phyloP scores from a whole-genome alignment of 345 rosid species.

The Boechera retrofracta region DNA sequence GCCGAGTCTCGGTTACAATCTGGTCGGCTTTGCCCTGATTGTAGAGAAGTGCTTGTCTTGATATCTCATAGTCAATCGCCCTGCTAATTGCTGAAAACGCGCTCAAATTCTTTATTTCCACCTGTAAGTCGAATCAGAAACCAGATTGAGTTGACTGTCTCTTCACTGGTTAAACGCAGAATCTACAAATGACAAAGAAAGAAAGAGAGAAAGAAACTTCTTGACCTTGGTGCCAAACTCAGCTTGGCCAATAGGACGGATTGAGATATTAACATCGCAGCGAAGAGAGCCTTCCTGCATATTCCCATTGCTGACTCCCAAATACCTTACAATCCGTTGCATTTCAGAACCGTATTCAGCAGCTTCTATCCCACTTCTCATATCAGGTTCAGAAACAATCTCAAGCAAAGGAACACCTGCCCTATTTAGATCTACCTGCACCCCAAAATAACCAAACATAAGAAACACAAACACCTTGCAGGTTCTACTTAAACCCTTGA shows the following conservation, averaged over 20 bases:
- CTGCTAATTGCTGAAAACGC: conserved; percentile 86
- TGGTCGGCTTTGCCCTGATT: conserved; percentile 70
- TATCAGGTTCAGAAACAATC: conserved; percentile 97
- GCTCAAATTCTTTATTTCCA: conserved; percentile 89
- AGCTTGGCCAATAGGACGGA: conserved; percentile 78
- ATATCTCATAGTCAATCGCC: conserved; percentile 90
- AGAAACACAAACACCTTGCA: conserved; percentile 31
- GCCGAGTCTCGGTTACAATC: conserved; percentile 92
- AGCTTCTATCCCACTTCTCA: conserved; percentile 88
- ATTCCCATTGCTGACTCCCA: conserved; percentile 89
- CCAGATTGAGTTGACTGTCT: conserved; percentile 7
- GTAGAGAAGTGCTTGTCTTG: conserved; percentile 73
- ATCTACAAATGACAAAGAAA: conserved; percentile 13
- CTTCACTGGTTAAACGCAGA: conserved; percentile 2
- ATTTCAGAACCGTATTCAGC: conserved; percentile 86
- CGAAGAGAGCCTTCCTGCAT: conserved; percentile 98
- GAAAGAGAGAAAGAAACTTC: conserved; percentile 24
- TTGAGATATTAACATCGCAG: conserved; percentile 93
- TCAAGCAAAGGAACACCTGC: conserved; percentile 98
- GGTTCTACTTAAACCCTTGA: conserved; percentile 8
- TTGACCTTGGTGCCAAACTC: conserved; percentile 92
- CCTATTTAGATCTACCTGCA: conserved; percentile 90
- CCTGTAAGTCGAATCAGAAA: conserved; percentile 53
- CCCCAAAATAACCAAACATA: conserved; percentile 19
- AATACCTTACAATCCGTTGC: conserved; percentile 83